Conservation (phyloP, 2,329 filamentous ascomycete species). For the Fusarium citri region DNA sequence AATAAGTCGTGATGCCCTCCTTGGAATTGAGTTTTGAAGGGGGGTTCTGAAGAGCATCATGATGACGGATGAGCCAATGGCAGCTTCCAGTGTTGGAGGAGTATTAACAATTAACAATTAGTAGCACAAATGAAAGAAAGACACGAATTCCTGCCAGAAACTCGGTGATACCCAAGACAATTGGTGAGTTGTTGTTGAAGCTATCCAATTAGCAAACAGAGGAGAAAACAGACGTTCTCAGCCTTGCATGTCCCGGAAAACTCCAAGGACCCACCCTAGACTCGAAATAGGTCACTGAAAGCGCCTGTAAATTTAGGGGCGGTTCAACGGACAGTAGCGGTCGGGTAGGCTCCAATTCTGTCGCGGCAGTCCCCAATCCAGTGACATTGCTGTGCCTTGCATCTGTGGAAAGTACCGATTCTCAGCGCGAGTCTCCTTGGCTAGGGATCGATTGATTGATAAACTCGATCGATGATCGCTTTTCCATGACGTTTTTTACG, state of each 20-base stretch:
- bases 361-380: conserved; percentile 9
- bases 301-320: conserved; percentile 4
- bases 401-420: conserved; percentile 16
- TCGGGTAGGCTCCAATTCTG: neutral
- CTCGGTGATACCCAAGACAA: conserved; percentile 1
- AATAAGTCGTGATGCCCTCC: conserved; percentile 13
- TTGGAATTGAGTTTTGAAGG: conserved; percentile 17
- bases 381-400: conserved; percentile 24
- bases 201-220: conserved; percentile 33
- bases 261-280: conserved; percentile 3
- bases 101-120: conserved; percentile 5
- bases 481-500: conserved; percentile 26
- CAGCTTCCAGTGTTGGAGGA: neutral
- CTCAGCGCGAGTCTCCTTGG: neutral
- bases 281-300: conserved; percentile 11
- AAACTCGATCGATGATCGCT: neutral
- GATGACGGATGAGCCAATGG: conserved; percentile 4
- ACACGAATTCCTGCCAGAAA: neutral
- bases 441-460: conserved; percentile 14
- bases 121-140: neutral
- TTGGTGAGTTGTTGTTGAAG: conserved; percentile 34
- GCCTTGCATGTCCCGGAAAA: conserved; percentile 39
- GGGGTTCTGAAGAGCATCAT: conserved; percentile 25
- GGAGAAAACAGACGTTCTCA: conserved; percentile 25
- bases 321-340: conserved; percentile 33